phyloP scores from a whole-genome alignment of 1,139 yeast species.

The Sugiyamaella paludigena region DNA sequence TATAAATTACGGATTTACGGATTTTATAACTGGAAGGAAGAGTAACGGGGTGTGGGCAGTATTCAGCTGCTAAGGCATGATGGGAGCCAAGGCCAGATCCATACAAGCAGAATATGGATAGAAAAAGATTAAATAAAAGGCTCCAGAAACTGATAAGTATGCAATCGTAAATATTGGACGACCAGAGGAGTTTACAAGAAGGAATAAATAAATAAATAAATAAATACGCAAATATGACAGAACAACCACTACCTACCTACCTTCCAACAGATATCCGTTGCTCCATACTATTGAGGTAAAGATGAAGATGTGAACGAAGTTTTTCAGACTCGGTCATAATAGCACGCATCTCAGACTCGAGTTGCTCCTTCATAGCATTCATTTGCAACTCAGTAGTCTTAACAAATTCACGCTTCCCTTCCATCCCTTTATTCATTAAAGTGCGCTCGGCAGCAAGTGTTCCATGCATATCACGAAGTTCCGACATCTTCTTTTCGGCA shows the following conservation, averaged over 20 bases:
- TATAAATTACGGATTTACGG: no score
- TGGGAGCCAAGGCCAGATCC: no score
- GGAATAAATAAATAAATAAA: no score
- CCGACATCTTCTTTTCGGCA: conserved; percentile 47
- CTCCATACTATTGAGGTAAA: conserved; percentile 50
- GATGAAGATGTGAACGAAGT: conserved; percentile 51
- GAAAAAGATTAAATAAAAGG: no score
- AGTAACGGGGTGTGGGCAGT: no score
- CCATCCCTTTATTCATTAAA: conserved; percentile 52
- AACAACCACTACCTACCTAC: background rate
- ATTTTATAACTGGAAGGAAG: no score
- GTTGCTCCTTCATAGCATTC: conserved; percentile 43
- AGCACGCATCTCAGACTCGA: conserved; percentile 54
- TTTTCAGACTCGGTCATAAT: conserved; percentile 54
- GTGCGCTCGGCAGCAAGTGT: conserved; percentile 51
- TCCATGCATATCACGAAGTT: conserved; percentile 49
- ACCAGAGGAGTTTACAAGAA: no score
- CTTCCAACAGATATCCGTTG: conserved; percentile 34
- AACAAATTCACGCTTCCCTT: conserved; percentile 48
- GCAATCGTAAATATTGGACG: no score
- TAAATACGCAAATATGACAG: background rate
- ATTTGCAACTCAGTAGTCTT: conserved; percentile 49
- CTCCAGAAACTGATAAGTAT: no score
- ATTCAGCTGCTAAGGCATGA: no score
- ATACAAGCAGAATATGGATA: no score